Percentiles rank a stretch among this genome's conserved stretches.
Conservation (phyloP, 2,329 filamentous ascomycete species). For the Paecilomyces fulvus region DNA sequence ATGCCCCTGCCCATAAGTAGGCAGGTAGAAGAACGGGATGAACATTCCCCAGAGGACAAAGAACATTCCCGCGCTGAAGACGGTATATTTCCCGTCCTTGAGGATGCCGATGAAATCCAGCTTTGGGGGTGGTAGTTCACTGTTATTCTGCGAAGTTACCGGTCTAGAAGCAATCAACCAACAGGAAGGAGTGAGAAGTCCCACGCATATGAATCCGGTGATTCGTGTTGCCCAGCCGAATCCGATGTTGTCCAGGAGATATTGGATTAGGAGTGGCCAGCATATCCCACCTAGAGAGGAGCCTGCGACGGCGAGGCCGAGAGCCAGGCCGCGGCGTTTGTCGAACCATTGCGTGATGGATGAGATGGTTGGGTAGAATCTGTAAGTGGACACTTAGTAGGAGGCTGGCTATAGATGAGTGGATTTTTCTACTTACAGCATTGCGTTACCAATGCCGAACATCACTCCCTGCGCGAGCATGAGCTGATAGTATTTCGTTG, state of each 20-base stretch:
- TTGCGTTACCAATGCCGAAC: slow-evolving; percentile 1
- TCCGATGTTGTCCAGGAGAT: not conserved
- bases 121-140: not conserved
- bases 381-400: not conserved
- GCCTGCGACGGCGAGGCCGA: not conserved
- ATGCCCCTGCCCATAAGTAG: not conserved
- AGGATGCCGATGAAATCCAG: not conserved
- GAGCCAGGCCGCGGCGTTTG: not conserved
- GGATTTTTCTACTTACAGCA: not conserved
- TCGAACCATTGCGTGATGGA: not conserved
- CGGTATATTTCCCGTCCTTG: not conserved
- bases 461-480: slow-evolving; percentile 3
- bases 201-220: not conserved
- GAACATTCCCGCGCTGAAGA: not conserved
- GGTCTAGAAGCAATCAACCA: not conserved
- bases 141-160: not conserved
- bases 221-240: not conserved
- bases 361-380: not conserved
- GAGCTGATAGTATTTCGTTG: slow-evolving; percentile 8
- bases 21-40: not conserved
- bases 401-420: not conserved
- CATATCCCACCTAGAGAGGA: not conserved
- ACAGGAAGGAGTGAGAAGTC: not conserved
- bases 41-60: not conserved
- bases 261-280: not conserved